Conservation (phyloP, 1,284 basidiomycete species). For the Peniophora sp. region DNA sequence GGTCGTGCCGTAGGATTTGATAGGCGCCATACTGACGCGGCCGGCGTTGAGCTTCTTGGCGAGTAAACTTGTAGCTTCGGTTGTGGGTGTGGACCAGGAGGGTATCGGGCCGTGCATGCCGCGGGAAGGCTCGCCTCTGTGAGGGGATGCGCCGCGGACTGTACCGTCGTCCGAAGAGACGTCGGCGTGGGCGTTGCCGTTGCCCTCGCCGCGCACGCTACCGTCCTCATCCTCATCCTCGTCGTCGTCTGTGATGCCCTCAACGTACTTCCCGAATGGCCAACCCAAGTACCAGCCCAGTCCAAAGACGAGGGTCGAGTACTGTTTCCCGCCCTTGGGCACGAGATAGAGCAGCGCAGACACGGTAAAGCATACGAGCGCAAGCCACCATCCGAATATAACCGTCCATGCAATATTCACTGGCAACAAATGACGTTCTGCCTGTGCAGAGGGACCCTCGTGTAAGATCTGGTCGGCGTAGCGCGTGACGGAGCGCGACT, state of each 20-base stretch:
- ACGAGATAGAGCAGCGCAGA: slow-evolving; percentile 67
- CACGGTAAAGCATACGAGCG: slow-evolving; percentile 60
- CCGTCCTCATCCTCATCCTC: slow-evolving; percentile 36
- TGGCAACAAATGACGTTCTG: slow-evolving; percentile 83
- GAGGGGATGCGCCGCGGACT: slow-evolving; percentile 5
- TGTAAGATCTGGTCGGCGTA: slow-evolving; percentile 95
- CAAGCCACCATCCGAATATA: slow-evolving; percentile 90
- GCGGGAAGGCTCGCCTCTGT: background rate
- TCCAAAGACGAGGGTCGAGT: slow-evolving; percentile 85
- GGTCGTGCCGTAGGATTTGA: slow-evolving; percentile 62
- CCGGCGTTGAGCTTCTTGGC: slow-evolving; percentile 9
- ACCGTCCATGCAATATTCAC: slow-evolving; percentile 92
- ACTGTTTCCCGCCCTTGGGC: slow-evolving; percentile 77
- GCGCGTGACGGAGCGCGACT: slow-evolving; percentile 92
- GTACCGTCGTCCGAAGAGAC: slow-evolving; percentile 10
- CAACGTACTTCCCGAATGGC: slow-evolving; percentile 99
- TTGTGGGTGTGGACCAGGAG: slow-evolving; percentile 22
- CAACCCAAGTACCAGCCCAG: slow-evolving; percentile 95
- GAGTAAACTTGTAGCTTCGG: slow-evolving; percentile 29
- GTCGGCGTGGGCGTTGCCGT: background rate
- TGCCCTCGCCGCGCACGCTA: slow-evolving; percentile 19
- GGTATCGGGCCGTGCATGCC: slow-evolving; percentile 1
- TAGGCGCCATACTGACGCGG: slow-evolving; percentile 26
- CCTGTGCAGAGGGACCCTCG: slow-evolving; percentile 84
- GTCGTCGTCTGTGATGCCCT: slow-evolving; percentile 61